Percentiles rank a stretch among this genome's conserved stretches.
Conservation (phyloP, 768 basidiomycete genomes). For the Hysterangium stoloniferum region DNA sequence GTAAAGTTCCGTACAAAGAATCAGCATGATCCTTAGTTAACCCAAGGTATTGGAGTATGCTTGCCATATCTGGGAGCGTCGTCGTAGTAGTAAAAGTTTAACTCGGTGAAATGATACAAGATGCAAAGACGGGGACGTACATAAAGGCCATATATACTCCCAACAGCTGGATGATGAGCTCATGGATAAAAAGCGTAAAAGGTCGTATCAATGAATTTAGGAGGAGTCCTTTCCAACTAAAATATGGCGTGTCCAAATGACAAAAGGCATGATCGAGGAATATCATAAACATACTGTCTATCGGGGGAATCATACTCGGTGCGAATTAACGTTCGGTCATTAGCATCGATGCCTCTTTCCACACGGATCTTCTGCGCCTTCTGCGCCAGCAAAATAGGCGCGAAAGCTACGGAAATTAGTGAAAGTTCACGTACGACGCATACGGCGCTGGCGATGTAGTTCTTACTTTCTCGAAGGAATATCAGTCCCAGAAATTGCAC, state of each 20-base stretch:
- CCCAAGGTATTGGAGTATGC: background rate
- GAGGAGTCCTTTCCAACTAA: slow-evolving; percentile 48
- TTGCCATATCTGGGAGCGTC: slow-evolving; percentile 13
- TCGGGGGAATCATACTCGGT: slow-evolving; percentile 42
- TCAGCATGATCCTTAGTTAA: background rate
- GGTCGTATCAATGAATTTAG: slow-evolving; percentile 53
- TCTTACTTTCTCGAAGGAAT: slow-evolving; percentile 56
- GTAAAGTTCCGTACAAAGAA: background rate
- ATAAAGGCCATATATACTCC: slow-evolving; percentile 63
- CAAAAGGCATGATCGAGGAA: background rate
- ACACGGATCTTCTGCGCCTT: slow-evolving; percentile 43
- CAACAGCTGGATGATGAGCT: slow-evolving; percentile 62
- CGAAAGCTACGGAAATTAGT: slow-evolving; percentile 18
- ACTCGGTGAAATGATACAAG: background rate
- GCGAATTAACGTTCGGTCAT: slow-evolving; percentile 26
- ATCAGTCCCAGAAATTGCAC: slow-evolving; percentile 52
- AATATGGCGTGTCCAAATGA: background rate
- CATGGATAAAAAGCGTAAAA: slow-evolving; percentile 48
- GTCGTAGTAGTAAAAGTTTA: background rate
- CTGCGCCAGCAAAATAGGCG: slow-evolving; percentile 30
- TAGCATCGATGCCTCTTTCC: slow-evolving; percentile 42
- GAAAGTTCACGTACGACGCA: background rate
- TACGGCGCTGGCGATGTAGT: no score
- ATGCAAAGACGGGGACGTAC: slow-evolving; percentile 40
- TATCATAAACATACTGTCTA: slow-evolving; percentile 32